Conservation (phyloP, 352 stramenopile species). For the Globisporangium cylindrosporum region DNA sequence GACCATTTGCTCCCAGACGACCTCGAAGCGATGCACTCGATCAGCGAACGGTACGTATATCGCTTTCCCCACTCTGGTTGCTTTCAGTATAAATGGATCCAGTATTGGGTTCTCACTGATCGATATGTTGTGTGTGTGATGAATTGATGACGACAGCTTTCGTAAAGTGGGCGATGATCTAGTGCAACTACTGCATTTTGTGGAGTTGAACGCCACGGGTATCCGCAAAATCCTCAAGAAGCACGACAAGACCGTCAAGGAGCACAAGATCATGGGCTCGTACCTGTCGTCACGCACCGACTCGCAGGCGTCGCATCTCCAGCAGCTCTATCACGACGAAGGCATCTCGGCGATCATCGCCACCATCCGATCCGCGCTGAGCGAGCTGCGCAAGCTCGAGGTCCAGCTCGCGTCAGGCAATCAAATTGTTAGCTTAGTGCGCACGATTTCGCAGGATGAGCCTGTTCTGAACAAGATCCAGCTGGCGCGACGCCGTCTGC, state of each 20-base stretch:
- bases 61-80: neutral
- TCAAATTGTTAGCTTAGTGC: constrained; percentile 20
- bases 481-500: constrained; percentile 56
- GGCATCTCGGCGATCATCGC: constrained; percentile 87
- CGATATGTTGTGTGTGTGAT: neutral
- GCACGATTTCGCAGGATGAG: constrained; percentile 74
- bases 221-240: constrained; percentile 91
- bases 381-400: constrained; percentile 55
- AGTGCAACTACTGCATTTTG: constrained; percentile 79
- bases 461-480: constrained; percentile 73
- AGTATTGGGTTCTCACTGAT: neutral
- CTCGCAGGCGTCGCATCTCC: constrained; percentile 78
- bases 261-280: constrained; percentile 83
- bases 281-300: constrained; percentile 80
- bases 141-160: constrained; percentile 34
- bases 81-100: neutral
- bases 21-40: constrained; percentile 65
- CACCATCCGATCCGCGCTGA: constrained; percentile 67
- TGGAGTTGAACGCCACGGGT: constrained; percentile 84
- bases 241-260: constrained; percentile 83
- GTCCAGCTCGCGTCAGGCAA: constrained; percentile 23
- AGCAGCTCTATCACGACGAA: constrained; percentile 86
- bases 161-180: constrained; percentile 76
- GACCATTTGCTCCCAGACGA: constrained; percentile 33
- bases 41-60: constrained; percentile 22